phyloP scores from a whole-genome alignment of 2,329 filamentous ascomycete genomes.

The Microdochium paspali region DNA sequence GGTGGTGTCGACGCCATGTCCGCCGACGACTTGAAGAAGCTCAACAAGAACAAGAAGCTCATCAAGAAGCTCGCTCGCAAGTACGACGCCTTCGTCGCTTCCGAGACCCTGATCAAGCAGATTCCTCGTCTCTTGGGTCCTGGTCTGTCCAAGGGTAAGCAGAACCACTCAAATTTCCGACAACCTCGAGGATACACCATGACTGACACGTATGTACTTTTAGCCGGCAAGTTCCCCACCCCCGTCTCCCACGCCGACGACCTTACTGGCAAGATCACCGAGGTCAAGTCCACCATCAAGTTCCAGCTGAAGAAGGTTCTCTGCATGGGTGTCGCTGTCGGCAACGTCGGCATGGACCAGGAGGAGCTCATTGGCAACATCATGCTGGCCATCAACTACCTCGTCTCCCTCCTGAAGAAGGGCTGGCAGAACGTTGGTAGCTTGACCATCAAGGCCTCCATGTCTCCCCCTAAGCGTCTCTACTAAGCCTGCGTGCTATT shows the following conservation, averaged over 20 bases:
- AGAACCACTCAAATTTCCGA: background rate
- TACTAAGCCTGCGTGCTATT: constrained; percentile 64
- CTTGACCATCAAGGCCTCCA: constrained; percentile 99
- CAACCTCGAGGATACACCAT: background rate
- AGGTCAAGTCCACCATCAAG: constrained; percentile 99
- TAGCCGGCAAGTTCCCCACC: constrained; percentile 98
- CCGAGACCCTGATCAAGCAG: constrained; percentile 97
- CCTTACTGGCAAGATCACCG: constrained; percentile 88
- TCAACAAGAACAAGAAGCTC: constrained; percentile 99
- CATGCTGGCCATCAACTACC: constrained; percentile 99
- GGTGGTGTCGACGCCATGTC: constrained; percentile 98
- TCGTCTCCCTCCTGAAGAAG: constrained; percentile 99
- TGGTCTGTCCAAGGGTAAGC: constrained; percentile 88
- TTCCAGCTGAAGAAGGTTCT: constrained; percentile 99
- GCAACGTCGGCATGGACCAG: constrained; percentile 94
- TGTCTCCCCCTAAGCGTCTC: constrained; percentile 96
- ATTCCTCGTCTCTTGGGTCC: constrained; percentile 99
- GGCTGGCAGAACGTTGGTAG: constrained; percentile 99
- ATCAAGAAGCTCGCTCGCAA: constrained; percentile 99
- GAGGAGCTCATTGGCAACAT: constrained; percentile 97
- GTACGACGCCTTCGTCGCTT: constrained; percentile 99
- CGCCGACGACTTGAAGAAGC: constrained; percentile 98
- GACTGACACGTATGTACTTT: constrained; percentile 17
- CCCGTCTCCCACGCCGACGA: constrained; percentile 96
- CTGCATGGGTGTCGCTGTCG: constrained; percentile 98